Conservation (phyloP, 1,139 yeast species). For the Sugiyamaella castrensis region DNA sequence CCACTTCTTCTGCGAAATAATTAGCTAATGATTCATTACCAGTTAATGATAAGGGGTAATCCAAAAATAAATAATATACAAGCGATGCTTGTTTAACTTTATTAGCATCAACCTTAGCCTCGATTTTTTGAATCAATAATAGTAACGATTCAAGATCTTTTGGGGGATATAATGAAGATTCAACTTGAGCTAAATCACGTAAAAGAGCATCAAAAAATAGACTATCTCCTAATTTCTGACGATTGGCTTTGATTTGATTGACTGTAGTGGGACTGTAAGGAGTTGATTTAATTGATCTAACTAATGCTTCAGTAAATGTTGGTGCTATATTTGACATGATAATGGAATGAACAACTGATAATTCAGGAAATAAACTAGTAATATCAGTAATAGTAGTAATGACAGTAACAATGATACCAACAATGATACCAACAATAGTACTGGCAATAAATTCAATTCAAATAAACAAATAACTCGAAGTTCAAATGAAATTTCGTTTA, state of each 20-base stretch:
- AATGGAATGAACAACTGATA: too few relatives aligned
- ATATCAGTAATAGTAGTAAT: too few relatives aligned
- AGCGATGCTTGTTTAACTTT: slow-evolving; percentile 26
- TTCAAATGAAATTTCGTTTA: too few relatives aligned
- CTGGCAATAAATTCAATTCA: too few relatives aligned
- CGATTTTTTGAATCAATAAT: slow-evolving; percentile 27
- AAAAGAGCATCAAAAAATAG: slow-evolving; percentile 32
- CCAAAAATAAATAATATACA: slow-evolving; percentile 32
- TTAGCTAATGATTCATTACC: slow-evolving; percentile 27
- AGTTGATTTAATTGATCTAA: slow-evolving; percentile 22
- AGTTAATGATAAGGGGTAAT: slow-evolving; percentile 24
- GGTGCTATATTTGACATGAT: slow-evolving; percentile 1
- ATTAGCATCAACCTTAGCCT: slow-evolving; percentile 17
- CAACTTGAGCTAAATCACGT: slow-evolving; percentile 20
- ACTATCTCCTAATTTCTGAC: slow-evolving; percentile 19
- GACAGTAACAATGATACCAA: too few relatives aligned
- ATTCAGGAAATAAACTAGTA: too few relatives aligned
- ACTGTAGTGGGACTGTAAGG: slow-evolving; percentile 25
- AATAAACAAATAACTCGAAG: too few relatives aligned
- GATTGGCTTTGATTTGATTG: slow-evolving; percentile 14
- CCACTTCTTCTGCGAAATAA: slow-evolving; percentile 33
- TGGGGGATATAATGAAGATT: slow-evolving; percentile 29
- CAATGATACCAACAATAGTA: too few relatives aligned
- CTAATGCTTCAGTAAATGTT: slow-evolving; percentile 32
- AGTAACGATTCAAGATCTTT: slow-evolving; percentile 20